A percentile compares a stretch with the other conserved stretches of the same genome.
Conservation (phyloP, 2,329 filamentous ascomycete genomes). For the Clonostachys rosea region DNA sequence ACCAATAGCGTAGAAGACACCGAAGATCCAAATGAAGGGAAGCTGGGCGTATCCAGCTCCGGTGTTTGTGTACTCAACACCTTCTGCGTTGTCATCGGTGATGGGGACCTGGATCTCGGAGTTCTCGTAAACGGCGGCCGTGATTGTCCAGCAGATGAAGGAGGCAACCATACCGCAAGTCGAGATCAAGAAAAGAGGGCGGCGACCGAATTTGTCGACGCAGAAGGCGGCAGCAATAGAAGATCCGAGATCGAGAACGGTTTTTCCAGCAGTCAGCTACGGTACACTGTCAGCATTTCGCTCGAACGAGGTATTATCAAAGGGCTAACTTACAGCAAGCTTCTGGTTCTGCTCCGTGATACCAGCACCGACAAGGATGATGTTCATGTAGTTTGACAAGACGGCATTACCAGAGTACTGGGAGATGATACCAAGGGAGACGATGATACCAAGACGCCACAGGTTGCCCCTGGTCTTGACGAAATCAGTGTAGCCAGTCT, state of each 20-base stretch:
- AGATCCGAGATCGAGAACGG: conserved; percentile 52
- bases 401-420: conserved; percentile 66
- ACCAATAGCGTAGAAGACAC: conserved; percentile 54
- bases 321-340: conserved; percentile 34
- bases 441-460: conserved; percentile 56
- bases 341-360: conserved; percentile 53
- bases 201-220: conserved; percentile 45
- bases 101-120: conserved; percentile 13
- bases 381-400: conserved; percentile 63
- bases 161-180: conserved; percentile 41
- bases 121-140: conserved; percentile 47
- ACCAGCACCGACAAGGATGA: conserved; percentile 56
- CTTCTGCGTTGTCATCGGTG: conserved; percentile 8
- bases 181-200: conserved; percentile 47
- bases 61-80: conserved; percentile 26
- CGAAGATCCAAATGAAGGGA: conserved; percentile 55
- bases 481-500: conserved; percentile 55
- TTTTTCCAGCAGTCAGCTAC: conserved; percentile 47
- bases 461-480: conserved; percentile 59
- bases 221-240: conserved; percentile 47
- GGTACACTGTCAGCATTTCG: not conserved
- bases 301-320: conserved; percentile 3
- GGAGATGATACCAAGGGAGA: conserved; percentile 61
- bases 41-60: conserved; percentile 48
- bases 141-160: conserved; percentile 45